Evolutionary conservation across 306 rosid species (phyloP), one percentile per base, ranked within the genome.

Genomic region (Potentilla sterilis): DNA sequence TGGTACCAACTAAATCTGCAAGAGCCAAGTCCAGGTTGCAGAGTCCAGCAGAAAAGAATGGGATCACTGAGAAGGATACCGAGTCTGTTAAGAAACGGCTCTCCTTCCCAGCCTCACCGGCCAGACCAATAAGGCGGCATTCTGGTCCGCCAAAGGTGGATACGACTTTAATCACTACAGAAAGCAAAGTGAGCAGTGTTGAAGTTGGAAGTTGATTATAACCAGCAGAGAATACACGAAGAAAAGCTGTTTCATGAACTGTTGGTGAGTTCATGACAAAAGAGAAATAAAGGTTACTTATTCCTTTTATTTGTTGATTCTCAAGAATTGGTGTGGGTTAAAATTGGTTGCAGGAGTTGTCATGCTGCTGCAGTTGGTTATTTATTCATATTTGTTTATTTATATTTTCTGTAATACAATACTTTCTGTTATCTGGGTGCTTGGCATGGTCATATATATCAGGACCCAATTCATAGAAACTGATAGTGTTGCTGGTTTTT

Each of bases 1-100:
- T 92, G 97, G 87, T 89, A 32, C 86, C 95, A 18, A 90, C 98
- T 38, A 85, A 87, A 81, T 95, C 98, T 7, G 93, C 97, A 46
- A 90, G 87, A 85, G 97, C 97, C 1, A 95, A 87, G 89, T 85
- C 96, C 19, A 89, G 90, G 87, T 74, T 88, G 77, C 92, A 88
- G 16, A 88, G 96, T 81, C 97, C 94, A n/a, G 70, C 73, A 6
- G 93, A 88, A 81, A 86, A 75, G 74, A 90, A 85, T 54, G 92
- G 87, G 19, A 80, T 82, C 8, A 59, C 85, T 6, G 98, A 86
- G 44, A 90, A 82, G 63, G 93, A 86, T 11, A 73, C 65, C 4
- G 90, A 90, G 73, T 81, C 90, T 19, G 90, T 87, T 49, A 95
- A 89, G 90, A 92, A 95, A 71, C 87, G 93, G 41, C 85, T 95